phyloP scores from a whole-genome alignment of 2,329 filamentous ascomycete genomes.

The Chaetomium olivaceum region DNA sequence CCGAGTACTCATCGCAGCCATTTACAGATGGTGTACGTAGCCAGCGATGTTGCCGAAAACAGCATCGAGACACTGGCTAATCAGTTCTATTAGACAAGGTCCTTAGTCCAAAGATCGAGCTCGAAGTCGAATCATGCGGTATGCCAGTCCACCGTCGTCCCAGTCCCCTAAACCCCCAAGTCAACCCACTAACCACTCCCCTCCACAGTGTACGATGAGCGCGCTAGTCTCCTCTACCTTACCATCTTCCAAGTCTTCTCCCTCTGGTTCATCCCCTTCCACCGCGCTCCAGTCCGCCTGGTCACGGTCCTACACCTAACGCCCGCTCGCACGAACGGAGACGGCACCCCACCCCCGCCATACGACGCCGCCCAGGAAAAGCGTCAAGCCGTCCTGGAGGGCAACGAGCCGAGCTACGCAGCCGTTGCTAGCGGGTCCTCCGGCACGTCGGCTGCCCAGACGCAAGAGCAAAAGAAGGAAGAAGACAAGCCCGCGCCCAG shows the following conservation, averaged over 20 bases:
- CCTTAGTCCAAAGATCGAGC: constrained; percentile 70
- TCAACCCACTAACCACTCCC: constrained; percentile 34
- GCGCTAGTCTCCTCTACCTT: constrained; percentile 69
- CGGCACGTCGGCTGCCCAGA: background rate
- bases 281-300: constrained; percentile 66
- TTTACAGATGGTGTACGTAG: constrained; percentile 65
- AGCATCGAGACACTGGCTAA: background rate
- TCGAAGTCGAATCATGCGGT: constrained; percentile 63
- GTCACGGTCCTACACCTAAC: constrained; percentile 67
- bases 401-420: constrained; percentile 28
- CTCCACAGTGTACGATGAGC: constrained; percentile 61
- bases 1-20: constrained; percentile 63
- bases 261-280: constrained; percentile 75
- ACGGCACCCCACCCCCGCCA: constrained; percentile 30
- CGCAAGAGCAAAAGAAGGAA: background rate
- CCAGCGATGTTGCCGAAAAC: background rate
- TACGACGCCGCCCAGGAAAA: constrained; percentile 23
- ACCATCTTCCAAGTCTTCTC: constrained; percentile 73
- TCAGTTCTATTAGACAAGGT: constrained; percentile 59
- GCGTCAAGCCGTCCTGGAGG: constrained; percentile 18
- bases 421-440: constrained; percentile 7
- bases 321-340: constrained; percentile 34
- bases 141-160: constrained; percentile 22
- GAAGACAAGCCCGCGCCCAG: background rate
- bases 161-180: background rate